A percentile compares a stretch with the other conserved stretches of the same genome.
phyloP scores from a whole-genome alignment of 495 filamentous ascomycete genomes.

The Penicillium canariense region DNA sequence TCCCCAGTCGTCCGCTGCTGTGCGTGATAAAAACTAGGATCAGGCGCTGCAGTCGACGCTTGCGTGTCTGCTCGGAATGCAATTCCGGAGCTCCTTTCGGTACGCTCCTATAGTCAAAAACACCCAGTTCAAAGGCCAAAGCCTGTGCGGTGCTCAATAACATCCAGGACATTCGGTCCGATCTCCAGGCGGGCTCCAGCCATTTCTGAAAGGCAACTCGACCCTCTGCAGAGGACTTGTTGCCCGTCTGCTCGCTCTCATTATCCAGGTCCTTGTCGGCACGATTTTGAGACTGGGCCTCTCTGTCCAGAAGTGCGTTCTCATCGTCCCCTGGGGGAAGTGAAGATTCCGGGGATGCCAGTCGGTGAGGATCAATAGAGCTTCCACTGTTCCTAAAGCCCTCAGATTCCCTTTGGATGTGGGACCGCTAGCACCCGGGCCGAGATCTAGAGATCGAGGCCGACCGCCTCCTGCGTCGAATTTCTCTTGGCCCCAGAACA shows the following conservation, averaged over 20 bases:
- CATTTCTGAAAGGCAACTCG: conserved; percentile 80
- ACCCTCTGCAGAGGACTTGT: conserved; percentile 50
- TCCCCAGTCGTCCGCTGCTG: conserved; percentile 84
- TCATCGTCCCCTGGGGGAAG: conserved; percentile 84
- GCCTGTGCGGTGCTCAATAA: conserved; percentile 85
- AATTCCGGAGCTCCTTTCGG: conserved; percentile 50
- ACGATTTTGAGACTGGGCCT: conserved; percentile 41
- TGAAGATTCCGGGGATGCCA: conserved; percentile 96
- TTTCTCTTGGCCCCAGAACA: conserved; percentile 94
- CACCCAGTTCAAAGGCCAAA: conserved; percentile 87
- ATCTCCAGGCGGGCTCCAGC: conserved; percentile 94
- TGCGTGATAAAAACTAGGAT: conserved; percentile 89
- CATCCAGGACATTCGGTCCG: conserved; percentile 99
- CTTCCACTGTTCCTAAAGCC: conserved; percentile 91
- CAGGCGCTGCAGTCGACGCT: conserved; percentile 77
- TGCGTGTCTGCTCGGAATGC: conserved; percentile 64
- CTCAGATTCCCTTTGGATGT: conserved; percentile 70
- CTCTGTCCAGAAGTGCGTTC: conserved; percentile 56
- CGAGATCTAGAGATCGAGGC: conserved; percentile 59
- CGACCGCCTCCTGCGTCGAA: conserved; percentile 82
- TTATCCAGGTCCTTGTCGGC: conserved; percentile 34
- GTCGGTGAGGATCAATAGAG: conserved; percentile 87
- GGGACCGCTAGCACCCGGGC: conserved; percentile 52
- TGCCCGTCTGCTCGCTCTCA: conserved; percentile 33
- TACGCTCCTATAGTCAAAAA: conserved; percentile 81